Evolutionary conservation across 2,329 filamentous ascomycete genomes (phyloP), one percentile per base, ranked within the genome.

Genomic region (Calonectria crousiana): DNA sequence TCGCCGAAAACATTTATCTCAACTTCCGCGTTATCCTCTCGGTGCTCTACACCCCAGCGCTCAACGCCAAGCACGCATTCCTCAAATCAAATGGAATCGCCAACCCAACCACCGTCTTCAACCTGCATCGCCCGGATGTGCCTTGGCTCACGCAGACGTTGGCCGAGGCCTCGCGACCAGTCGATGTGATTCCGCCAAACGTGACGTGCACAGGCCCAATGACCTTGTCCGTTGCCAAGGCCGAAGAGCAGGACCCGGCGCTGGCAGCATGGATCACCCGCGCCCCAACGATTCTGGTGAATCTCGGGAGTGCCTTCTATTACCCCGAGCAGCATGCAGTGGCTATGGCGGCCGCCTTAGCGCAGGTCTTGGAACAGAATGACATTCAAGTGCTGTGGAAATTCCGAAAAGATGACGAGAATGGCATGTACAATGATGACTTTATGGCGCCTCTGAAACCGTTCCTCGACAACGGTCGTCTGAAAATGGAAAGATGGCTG

Each of bases 201-300:
- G 70, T 78, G 34, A 74, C 60, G 2, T 52, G 73, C 34, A 78
- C 86, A 67, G 88, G 88, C 0, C 88, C 89, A 0, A 88, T 90
- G 13, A 78, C 88, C 0, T 81, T 87, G 0, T 82, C 85, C 0
- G 79, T 82, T 4, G 74, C 79, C 2, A 77, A 85, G 0, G 81
- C 87, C 0, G 70, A 80, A 36, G 80, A 85, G 20, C 80, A 84
- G 14, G 88, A 90, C 67, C 80, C 85, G 0, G 85, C 86, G 49
- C 79, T 91, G 38, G 82, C 84, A 3, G 38, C 53, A 2, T 90
- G 88, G 88, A 76, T 90, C 11, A 75, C 78, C 0, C 76, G 78
- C 13, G 80, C 78, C 0, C 85, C 86, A 3, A 90, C 88, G 0
- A 79, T 90, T 3, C 81, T 90, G 13, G 83, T 90, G n/a, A 89